phyloP scores from a whole-genome alignment of 257 asterid genomes.

The Cinchona pubescens region DNA sequence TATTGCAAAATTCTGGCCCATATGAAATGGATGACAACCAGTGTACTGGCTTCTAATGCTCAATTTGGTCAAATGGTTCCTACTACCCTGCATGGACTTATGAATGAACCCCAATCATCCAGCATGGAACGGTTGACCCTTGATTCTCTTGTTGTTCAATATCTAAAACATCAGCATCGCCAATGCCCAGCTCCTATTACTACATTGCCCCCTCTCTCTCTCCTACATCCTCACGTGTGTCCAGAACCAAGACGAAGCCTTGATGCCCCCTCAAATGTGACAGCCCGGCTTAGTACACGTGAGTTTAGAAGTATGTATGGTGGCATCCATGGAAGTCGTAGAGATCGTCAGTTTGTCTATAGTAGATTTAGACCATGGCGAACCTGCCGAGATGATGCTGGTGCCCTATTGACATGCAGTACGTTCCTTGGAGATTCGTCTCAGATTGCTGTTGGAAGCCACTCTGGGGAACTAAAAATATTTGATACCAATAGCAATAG shows the following conservation, averaged over 20 bases:
- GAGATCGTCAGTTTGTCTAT: slow-evolving; percentile 89
- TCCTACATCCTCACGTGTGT: slow-evolving; percentile 91
- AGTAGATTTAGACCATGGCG: slow-evolving; percentile 98
- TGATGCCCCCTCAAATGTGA: slow-evolving; percentile 90
- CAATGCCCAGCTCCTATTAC: slow-evolving; percentile 99
- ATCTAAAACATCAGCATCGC: slow-evolving; percentile 94
- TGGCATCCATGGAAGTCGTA: slow-evolving; percentile 79
- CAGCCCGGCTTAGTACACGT: slow-evolving; percentile 84
- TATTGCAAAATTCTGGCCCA: slow-evolving; percentile 29
- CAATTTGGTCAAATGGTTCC: slow-evolving; percentile 31
- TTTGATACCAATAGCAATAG: slow-evolving; percentile 75
- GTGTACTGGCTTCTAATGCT: slow-evolving; percentile 19
- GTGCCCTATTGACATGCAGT: slow-evolving; percentile 69
- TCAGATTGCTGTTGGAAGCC: slow-evolving; percentile 77
- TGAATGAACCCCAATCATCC: slow-evolving; percentile 59
- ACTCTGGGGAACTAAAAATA: slow-evolving; percentile 84
- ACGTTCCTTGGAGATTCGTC: slow-evolving; percentile 86
- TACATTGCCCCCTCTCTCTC: slow-evolving; percentile 95
- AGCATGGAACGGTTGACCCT: slow-evolving; percentile 66
- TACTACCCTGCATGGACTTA: slow-evolving; percentile 52
- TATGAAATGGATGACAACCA: slow-evolving; percentile 58
- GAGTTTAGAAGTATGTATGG: slow-evolving; percentile 76
- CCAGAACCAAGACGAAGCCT: slow-evolving; percentile 92
- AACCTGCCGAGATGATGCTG: slow-evolving; percentile 77
- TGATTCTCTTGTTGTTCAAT: slow-evolving; percentile 92